Evolutionary conservation across 108 stramenopile genomes (phyloP), one percentile per base, ranked within the genome.

Genomic region (Cyclotella sp.): DNA sequence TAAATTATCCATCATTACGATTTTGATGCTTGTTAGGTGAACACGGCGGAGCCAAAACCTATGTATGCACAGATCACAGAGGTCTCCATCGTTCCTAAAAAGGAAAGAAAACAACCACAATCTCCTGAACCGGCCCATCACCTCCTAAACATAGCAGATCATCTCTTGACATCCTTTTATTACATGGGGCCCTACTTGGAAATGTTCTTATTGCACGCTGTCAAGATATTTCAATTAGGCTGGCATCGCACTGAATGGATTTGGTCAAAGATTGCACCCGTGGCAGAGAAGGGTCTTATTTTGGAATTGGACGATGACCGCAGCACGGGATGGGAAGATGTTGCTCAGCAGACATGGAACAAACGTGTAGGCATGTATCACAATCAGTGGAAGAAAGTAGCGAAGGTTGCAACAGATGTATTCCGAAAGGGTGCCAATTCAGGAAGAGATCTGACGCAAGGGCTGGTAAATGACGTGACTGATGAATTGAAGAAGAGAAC

Each of bases 261-360:
- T 28, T 52, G n/a, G 59, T 70, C 46, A 40, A 69, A 70, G 49
- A 42, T 77, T 62, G 58, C 63, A 27, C 77, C 63, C 54, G 34
- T 64, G 4, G 18, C 60, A 34, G 43, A 78, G 43, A 64, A 64
- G 21, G 77, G 62, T 30, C 18, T 78, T 12, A 28, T 52, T 12
- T 40, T 65, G 42, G 77, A 78, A 45, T 21, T 78, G 40, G 77
- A 78, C 9, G 77, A 68, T 24, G 69, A 24, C 5, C 1, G 10
- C 53, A 39, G 30, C 18, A 18, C 28, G 3, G 44, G 22, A 6
- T 78, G 59, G 77, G 70, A 44, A 39, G 59, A 58, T 19, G 47
- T 44, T 64, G 77, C 77, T n/a, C 45, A 28, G 16, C 19, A 78
- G 26, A 70, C 41, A 15, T 70, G 77, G 77, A 60, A 70, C n/a